Evolutionary conservation across 2,329 filamentous ascomycete species (phyloP).

Genomic region (Xylaria sp.): DNA sequence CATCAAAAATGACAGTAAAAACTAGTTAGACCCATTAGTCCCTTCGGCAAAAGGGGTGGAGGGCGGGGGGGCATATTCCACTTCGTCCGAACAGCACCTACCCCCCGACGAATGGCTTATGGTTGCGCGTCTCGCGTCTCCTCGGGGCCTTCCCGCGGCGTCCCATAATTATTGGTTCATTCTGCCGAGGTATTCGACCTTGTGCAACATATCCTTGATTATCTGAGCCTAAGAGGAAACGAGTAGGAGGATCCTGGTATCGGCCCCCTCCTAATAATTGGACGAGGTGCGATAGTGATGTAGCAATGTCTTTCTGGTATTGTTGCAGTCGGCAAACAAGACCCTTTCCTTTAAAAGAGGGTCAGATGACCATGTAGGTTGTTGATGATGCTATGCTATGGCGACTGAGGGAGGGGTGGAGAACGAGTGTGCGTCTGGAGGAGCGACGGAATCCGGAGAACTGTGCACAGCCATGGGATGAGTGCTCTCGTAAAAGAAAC

Average conservation of each 20-base stretch:
- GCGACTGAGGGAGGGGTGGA: too few species aligned
- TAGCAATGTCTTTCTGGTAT: too few species aligned
- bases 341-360: too few species aligned
- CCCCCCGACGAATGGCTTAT: slow-evolving; percentile 41
- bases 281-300: too few species aligned
- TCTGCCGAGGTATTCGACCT: neutral
- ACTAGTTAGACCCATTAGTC: slow-evolving; percentile 40
- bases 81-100: slow-evolving; percentile 36
- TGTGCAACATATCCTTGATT: neutral
- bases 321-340: too few species aligned
- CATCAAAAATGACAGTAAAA: neutral
- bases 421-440: too few species aligned
- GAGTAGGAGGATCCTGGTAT: neutral
- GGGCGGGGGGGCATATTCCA: slow-evolving; percentile 41
- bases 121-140: slow-evolving; percentile 40
- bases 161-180: slow-evolving; percentile 12
- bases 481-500: too few species aligned
- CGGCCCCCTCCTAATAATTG: too few species aligned
- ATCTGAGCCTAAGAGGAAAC: neutral
- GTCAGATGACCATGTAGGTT: too few species aligned
- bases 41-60: slow-evolving; percentile 41
- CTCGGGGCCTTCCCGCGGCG: slow-evolving; percentile 33
- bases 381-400: too few species aligned
- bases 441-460: too few species aligned
- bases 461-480: too few species aligned